phyloP scores from a whole-genome alignment of 2,329 filamentous ascomycete genomes.

The Juglanconis sp. region DNA sequence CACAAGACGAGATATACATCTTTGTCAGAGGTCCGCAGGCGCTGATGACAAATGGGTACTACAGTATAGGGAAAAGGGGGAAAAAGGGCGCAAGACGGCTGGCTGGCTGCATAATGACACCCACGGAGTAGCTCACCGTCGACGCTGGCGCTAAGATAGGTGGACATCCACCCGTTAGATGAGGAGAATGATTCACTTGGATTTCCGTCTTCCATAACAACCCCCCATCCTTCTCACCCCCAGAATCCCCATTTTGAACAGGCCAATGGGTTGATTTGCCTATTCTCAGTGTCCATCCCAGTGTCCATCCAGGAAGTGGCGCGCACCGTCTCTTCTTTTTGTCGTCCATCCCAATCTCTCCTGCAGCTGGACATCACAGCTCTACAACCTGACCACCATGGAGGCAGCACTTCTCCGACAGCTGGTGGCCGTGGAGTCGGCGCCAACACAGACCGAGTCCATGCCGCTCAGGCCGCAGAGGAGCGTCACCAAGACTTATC shows the following conservation, averaged over 20 bases:
- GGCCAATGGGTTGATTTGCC: background rate
- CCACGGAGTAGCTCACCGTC: background rate
- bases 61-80: background rate
- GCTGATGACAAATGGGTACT: background rate
- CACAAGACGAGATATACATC: no score
- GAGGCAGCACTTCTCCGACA: constrained; percentile 31
- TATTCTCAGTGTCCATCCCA: no score
- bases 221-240: no score
- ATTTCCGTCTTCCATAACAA: background rate
- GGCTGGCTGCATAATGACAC: background rate
- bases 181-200: background rate
- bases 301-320: no score
- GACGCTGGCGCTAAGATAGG: background rate
- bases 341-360: no score
- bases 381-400: constrained; percentile 24
- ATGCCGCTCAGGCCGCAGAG: constrained; percentile 30
- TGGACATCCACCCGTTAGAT: background rate
- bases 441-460: constrained; percentile 18
- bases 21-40: no score
- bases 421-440: constrained; percentile 31
- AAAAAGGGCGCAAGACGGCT: background rate
- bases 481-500: constrained; percentile 36
- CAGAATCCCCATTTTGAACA: background rate
- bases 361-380: no score
- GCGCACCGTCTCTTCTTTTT: no score